Conservation (phyloP, 331 rosid species). For the Erythrophleum ivorense region DNA sequence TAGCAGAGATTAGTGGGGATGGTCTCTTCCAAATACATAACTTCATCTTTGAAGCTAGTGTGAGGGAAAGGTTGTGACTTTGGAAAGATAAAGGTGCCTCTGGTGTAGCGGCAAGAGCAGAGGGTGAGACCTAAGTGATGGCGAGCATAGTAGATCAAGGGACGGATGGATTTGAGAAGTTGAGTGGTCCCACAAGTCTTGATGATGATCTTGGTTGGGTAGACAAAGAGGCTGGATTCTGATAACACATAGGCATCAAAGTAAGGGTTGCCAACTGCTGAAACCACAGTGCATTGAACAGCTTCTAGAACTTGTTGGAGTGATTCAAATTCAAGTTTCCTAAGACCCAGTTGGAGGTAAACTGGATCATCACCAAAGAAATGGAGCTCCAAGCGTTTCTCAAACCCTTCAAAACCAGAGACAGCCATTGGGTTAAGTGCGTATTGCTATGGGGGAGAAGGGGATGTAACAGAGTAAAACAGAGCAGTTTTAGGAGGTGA, state of each 20-base stretch:
- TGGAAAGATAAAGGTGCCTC: slow-evolving; percentile 93
- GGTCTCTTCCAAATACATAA: slow-evolving; percentile 61
- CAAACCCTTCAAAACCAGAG: slow-evolving; percentile 95
- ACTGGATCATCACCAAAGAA: slow-evolving; percentile 81
- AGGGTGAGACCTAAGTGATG: slow-evolving; percentile 62
- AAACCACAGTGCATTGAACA: slow-evolving; percentile 91
- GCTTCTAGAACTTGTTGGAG: slow-evolving; percentile 68
- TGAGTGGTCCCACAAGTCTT: slow-evolving; percentile 98
- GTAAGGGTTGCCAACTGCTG: slow-evolving; percentile 82
- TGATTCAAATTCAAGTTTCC: slow-evolving; percentile 67
- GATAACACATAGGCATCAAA: slow-evolving; percentile 92
- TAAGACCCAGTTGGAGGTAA: slow-evolving; percentile 50
- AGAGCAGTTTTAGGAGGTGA: background rate
- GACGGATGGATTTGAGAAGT: slow-evolving; percentile 84
- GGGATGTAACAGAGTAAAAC: slow-evolving; percentile 45
- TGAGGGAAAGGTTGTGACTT: slow-evolving; percentile 85
- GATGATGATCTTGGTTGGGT: slow-evolving; percentile 93
- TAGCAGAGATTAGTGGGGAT: slow-evolving; percentile 68
- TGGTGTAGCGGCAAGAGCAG: slow-evolving; percentile 75
- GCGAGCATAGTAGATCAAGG: slow-evolving; percentile 68
- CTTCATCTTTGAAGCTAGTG: slow-evolving; percentile 85
- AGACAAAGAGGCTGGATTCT: slow-evolving; percentile 95
- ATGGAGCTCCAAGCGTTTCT: slow-evolving; percentile 92
- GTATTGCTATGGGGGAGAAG: background rate
- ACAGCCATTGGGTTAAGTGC: slow-evolving; percentile 61